Evolutionary conservation across 345 rosid species (phyloP), one percentile per base, ranked within the genome.

Genomic region (Eucalyptus curtisii): DNA sequence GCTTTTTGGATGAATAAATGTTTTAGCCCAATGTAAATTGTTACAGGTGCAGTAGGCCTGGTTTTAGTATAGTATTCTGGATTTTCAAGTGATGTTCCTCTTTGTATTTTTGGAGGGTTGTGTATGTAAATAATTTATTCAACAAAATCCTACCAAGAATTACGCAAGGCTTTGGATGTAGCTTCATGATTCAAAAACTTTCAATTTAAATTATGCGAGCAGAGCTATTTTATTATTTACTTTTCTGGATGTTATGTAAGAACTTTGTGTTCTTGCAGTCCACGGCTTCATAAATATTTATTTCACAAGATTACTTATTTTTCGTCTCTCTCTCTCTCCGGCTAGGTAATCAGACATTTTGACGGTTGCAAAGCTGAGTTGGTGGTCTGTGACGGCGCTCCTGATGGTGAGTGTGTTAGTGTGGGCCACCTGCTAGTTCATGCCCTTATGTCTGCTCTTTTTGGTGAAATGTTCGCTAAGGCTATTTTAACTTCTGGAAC

Each of bases 331-430:
- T 33, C 49, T 22, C 55, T 68, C 59, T 31, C 49, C 84, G 88
- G 90, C 79, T 92, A 97, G 99, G 99, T 98, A 85, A 98, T 96
- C 88, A 93, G 97, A 91, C 99, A 98, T 90, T 98, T 97, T 89
- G 99, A 95, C 89, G 99, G 99, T 87, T 96, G 98, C 92, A 97
- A 97, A 89, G 99, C 99, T 89, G 99, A 98, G 90, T 95, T 98
- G 87, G 99, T 98, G 92, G 99, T 98, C 37, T 98, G 99, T 50
- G 99, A 97, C 86, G 98, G 99, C 71, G 99, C 99, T 90, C 99
- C 99, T 88, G 98, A 96, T 93, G 99, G 99, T 97, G 96, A 91
- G 90, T 33, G 71, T 50, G 53, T 66, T 30, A 79, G 15, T 4
- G 37, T 81, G 49, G n/a, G 45, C 79, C 49, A 45, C 57, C 40